A percentile compares a stretch with the other conserved stretches of the same genome.
Conservation (phyloP, 2,329 filamentous ascomycete genomes). For the Zarea fungicola region DNA sequence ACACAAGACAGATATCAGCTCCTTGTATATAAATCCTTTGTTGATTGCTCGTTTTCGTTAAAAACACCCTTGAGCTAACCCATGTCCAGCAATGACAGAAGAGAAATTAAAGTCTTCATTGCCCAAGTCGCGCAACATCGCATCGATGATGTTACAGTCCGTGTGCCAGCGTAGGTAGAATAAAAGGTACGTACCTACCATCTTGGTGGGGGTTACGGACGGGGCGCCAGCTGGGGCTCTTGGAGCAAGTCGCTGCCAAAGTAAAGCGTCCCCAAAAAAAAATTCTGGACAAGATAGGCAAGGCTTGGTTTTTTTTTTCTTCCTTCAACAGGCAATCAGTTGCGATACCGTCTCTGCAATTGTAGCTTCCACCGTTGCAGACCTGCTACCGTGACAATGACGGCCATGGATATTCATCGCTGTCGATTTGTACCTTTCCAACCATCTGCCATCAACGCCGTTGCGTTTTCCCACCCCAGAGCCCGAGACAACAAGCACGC, state of each 20-base stretch:
- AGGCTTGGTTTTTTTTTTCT: conserved; percentile 23
- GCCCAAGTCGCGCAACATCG: no score
- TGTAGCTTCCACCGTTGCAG: conserved; percentile 4
- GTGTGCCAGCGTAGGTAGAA: no score
- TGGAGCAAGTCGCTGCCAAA: background rate
- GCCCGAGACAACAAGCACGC: conserved; percentile 41
- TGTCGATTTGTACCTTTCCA: conserved; percentile 94
- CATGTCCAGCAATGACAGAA: no score
- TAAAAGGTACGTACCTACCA: conserved; percentile 5
- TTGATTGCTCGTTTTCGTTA: no score
- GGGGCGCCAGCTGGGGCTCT: background rate
- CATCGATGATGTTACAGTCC: no score
- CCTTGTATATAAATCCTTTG: no score
- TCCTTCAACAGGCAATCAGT: conserved; percentile 15
- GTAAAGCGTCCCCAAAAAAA: conserved; percentile 22
- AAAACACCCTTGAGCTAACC: no score
- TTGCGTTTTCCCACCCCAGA: conserved; percentile 81
- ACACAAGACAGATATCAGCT: no score
- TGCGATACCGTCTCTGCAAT: background rate
- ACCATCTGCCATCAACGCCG: conserved; percentile 84
- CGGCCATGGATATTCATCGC: conserved; percentile 86
- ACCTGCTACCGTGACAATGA: conserved; percentile 13
- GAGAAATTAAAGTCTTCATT: no score
- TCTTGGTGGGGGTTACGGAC: conserved; percentile 1
- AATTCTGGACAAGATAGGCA: conserved; percentile 22